phyloP scores from a whole-genome alignment of 148 eudicot genomes.

The Chenopodium suecicum region DNA sequence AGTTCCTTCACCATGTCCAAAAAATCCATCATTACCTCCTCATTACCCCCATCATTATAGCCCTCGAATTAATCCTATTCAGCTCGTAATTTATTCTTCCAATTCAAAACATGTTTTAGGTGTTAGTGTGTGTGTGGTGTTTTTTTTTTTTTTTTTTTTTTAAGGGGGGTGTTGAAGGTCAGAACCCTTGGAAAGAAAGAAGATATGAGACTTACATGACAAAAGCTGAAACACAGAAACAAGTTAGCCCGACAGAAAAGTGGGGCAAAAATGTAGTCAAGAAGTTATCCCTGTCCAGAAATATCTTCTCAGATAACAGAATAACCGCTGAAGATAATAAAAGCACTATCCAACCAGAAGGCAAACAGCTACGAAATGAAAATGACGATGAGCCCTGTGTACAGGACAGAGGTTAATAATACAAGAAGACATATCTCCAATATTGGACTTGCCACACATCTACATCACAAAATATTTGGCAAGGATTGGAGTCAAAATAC shows the following conservation, averaged over 20 bases:
- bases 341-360: constrained; percentile 74
- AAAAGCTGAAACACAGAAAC: constrained; percentile 65
- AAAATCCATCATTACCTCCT: background rate
- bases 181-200: background rate
- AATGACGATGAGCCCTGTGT: constrained; percentile 74
- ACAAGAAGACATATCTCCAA: background rate
- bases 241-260: constrained; percentile 63
- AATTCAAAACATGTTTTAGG: background rate
- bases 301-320: constrained; percentile 66
- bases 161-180: background rate
- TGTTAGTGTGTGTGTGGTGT: too few species aligned
- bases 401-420: constrained; percentile 13
- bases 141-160: too few species aligned
- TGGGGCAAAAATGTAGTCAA: constrained; percentile 69
- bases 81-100: background rate
- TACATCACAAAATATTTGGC: background rate
- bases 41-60: background rate
- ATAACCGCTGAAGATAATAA: constrained; percentile 56
- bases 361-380: constrained; percentile 75
- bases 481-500: constrained; percentile 3
- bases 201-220: constrained; percentile 57
- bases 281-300: constrained; percentile 68
- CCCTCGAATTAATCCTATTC: background rate
- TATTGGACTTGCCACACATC: background rate
- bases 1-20: background rate